Conservation (phyloP, 495 filamentous ascomycete genomes). For the Daldinia loculata region DNA sequence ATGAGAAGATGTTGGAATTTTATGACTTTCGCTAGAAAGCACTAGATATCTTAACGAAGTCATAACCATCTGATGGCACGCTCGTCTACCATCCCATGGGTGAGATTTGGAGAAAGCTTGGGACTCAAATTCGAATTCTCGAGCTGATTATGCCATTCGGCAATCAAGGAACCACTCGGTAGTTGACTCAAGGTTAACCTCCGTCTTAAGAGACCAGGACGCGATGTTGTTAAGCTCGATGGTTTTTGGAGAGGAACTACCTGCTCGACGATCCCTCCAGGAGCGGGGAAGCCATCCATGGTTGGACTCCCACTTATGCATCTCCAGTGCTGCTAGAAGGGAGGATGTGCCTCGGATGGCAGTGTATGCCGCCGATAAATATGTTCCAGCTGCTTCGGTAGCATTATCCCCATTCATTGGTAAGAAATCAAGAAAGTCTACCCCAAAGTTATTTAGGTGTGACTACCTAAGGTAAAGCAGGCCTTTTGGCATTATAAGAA, state of each 20-base stretch:
- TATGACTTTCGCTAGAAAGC: not conserved
- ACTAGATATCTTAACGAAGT: not conserved
- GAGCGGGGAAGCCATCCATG: not conserved
- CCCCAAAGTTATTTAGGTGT: not conserved
- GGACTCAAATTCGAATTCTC: not conserved
- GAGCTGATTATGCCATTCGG: not conserved
- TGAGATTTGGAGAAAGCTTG: not conserved
- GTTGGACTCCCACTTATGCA: not conserved
- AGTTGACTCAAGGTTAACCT: not conserved
- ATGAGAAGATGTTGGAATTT: not conserved
- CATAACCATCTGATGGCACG: not conserved
- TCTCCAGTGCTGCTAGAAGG: not conserved
- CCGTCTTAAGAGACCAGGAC: not conserved
- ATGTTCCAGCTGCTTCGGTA: constrained; percentile 2
- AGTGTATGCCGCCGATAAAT: constrained; percentile 4
- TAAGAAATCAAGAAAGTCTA: constrained; percentile 6
- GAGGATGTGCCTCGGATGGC: not conserved
- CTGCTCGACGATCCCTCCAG: not conserved
- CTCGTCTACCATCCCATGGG: not conserved
- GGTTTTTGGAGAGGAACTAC: not conserved
- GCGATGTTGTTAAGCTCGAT: not conserved
- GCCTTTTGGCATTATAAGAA: constrained; percentile 1
- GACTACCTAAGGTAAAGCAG: not conserved
- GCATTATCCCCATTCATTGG: not conserved
- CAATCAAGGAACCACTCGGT: not conserved